These are phyloP conservation scores for Wallacemonas rigidus DNA, from an alignment of 208 protist genomes.

Conservation along the genomic window DNA sequence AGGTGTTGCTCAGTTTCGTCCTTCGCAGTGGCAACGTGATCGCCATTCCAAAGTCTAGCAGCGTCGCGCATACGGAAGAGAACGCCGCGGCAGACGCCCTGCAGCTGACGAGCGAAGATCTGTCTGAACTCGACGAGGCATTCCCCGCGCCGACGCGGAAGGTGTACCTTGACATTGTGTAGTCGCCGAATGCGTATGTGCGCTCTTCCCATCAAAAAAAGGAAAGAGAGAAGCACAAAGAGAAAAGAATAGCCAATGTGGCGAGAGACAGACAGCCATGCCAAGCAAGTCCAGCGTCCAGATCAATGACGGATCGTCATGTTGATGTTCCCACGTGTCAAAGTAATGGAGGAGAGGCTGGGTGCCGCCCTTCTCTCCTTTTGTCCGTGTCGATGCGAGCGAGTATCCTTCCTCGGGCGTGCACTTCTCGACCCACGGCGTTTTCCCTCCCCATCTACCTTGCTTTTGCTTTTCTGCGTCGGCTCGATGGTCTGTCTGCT, in stretches of 20 bases:
- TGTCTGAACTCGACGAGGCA: conserved; percentile 26
- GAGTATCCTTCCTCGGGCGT: too few relatives aligned
- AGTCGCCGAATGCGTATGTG: not conserved
- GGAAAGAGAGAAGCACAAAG: not conserved
- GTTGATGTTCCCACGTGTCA: too few relatives aligned
- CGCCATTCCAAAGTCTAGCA: conserved; percentile 64
- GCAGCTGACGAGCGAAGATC: conserved; percentile 36
- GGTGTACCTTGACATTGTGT: conserved; percentile 41
- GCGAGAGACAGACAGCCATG: too few relatives aligned
- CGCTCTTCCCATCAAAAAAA: not conserved
- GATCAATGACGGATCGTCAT: too few relatives aligned
- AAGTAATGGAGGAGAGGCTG: too few relatives aligned
- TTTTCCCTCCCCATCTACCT: too few relatives aligned
- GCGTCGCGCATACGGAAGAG: conserved; percentile 50
- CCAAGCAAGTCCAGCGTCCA: too few relatives aligned
- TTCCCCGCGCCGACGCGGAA: conserved; percentile 43
- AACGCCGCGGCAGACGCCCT: conserved; percentile 60
- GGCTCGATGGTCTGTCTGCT: too few relatives aligned
- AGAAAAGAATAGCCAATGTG: not conserved
- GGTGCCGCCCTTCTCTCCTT: too few relatives aligned
- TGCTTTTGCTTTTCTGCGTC: too few relatives aligned
- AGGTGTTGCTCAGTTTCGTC: conserved; percentile 43
- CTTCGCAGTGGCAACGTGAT: conserved; percentile 37
- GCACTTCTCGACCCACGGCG: too few relatives aligned
- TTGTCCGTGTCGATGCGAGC: too few relatives aligned